A percentile compares a stretch with the other conserved stretches of the same genome.
These are phyloP conservation scores for Mycena polygramma DNA, from an alignment of 768 basidiomycete species.

Conservation along the genomic window DNA sequence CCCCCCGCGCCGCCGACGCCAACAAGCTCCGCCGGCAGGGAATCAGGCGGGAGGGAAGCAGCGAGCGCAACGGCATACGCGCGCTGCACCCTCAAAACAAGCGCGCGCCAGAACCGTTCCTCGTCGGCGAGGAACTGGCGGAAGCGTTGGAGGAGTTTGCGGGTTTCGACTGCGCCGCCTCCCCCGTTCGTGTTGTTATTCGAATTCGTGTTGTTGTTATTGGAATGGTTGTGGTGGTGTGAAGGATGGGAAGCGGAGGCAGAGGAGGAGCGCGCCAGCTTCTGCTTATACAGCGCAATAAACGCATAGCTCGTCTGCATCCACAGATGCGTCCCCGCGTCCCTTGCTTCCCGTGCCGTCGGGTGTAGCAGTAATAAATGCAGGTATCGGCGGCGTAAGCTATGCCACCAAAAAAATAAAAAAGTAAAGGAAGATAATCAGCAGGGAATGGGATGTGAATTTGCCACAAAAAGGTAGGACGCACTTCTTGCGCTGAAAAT, in stretches of 20 bases:
- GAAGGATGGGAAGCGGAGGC: too few species aligned
- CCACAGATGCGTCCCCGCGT: constrained; percentile 89
- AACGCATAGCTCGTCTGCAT: constrained; percentile 92
- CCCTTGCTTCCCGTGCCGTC: constrained; percentile 78
- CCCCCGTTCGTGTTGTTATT: constrained; percentile 53
- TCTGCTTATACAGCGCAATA: constrained; percentile 86
- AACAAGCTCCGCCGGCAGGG: constrained; percentile 50
- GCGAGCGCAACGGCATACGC: constrained; percentile 69
- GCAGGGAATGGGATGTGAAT: too few species aligned
- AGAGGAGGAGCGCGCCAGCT: constrained; percentile 59
- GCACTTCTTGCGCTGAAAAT: constrained; percentile 89
- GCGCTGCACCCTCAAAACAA: constrained; percentile 81
- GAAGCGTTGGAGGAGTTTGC: constrained; percentile 90
- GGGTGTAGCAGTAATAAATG: constrained; percentile 78
- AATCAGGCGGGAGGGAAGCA: too few species aligned
- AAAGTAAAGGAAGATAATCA: too few species aligned
- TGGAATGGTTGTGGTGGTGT: too few species aligned
- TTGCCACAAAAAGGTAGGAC: too few species aligned
- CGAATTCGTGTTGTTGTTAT: constrained; percentile 35
- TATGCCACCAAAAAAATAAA: too few species aligned
- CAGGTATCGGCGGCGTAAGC: constrained; percentile 79
- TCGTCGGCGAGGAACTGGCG: constrained; percentile 90
- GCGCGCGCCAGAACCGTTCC: constrained; percentile 90
- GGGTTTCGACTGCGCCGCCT: constrained; percentile 77
- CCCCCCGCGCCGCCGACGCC: constrained; percentile 50